phyloP scores from a whole-genome alignment of 768 basidiomycete genomes.

The Collybia mongolica region DNA sequence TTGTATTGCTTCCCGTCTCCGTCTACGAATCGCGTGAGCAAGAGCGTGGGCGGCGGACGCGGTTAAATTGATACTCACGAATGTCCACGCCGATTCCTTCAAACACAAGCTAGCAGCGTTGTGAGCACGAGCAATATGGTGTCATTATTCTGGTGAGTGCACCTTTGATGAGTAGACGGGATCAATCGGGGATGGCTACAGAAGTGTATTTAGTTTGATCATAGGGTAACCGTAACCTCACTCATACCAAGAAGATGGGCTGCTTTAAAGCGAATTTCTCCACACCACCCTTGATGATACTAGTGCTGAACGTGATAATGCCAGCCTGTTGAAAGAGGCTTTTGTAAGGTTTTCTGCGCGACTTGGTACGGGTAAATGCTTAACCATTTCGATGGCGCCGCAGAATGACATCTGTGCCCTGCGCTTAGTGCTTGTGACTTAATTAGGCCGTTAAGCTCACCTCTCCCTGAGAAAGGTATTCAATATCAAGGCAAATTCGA shows the following conservation, averaged over 20 bases:
- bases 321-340: conserved; percentile 45
- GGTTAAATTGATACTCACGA: conserved; percentile 37
- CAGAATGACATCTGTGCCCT: conserved; percentile 61
- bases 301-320: conserved; percentile 68
- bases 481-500: neutral
- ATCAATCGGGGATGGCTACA: conserved; percentile 70
- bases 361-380: neutral
- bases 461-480: conserved; percentile 45
- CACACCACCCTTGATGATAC: conserved; percentile 72
- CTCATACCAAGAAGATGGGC: conserved; percentile 67
- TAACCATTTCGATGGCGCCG: conserved; percentile 75
- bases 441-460: conserved; percentile 25
- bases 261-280: conserved; percentile 74
- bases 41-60: neutral
- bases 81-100: conserved; percentile 75
- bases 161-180: conserved; percentile 73
- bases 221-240: neutral
- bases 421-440: neutral
- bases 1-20: conserved; percentile 75
- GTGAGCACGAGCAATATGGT: too few relatives aligned
- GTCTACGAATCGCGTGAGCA: conserved; percentile 33
- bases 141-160: neutral
- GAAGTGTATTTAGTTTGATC: neutral
- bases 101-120: conserved; percentile 53
- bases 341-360: neutral